These are phyloP conservation scores for Podaxis rugospora DNA, from an alignment of 768 basidiomycete genomes.

Conservation along the genomic window DNA sequence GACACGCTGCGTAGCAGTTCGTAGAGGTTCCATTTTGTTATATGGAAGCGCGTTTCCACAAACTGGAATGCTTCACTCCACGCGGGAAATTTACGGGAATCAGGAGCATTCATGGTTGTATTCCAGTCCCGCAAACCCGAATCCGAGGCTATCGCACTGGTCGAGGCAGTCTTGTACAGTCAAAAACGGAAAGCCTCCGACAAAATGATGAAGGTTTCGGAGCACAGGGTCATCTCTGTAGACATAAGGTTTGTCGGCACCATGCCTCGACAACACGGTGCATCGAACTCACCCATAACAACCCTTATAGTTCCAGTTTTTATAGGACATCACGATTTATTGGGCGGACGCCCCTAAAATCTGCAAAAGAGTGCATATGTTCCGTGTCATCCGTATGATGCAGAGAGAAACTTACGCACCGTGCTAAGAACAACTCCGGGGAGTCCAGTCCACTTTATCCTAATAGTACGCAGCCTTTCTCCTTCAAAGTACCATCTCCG, in stretches of 20 bases:
- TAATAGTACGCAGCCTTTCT: not conserved
- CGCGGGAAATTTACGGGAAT: not conserved
- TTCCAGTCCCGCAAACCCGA: conserved; percentile 17
- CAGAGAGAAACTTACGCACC: not conserved
- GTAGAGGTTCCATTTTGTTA: conserved; percentile 8
- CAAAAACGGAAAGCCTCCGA: conserved; percentile 10
- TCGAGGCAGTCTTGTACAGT: conserved; percentile 19
- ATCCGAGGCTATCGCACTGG: conserved; percentile 13
- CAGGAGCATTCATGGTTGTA: conserved; percentile 17
- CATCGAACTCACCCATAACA: not conserved
- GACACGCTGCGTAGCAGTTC: conserved; percentile 14
- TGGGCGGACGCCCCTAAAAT: not conserved
- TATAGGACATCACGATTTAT: not conserved
- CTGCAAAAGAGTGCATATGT: not conserved
- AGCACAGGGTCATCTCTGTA: conserved; percentile 11
- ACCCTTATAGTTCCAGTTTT: not conserved
- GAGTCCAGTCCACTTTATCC: not conserved
- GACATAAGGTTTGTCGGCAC: not conserved
- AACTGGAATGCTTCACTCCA: conserved; percentile 3
- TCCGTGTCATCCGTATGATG: not conserved
- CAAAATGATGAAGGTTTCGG: conserved; percentile 13
- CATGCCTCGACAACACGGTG: not conserved
- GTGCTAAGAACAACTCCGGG: not conserved
- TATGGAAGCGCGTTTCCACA: conserved; percentile 20
- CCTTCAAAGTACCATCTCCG: not conserved